Percentiles rank a stretch among this genome's conserved stretches.
Conservation (phyloP, 73 alveolate genomes). For the Diophrys appendiculata region DNA sequence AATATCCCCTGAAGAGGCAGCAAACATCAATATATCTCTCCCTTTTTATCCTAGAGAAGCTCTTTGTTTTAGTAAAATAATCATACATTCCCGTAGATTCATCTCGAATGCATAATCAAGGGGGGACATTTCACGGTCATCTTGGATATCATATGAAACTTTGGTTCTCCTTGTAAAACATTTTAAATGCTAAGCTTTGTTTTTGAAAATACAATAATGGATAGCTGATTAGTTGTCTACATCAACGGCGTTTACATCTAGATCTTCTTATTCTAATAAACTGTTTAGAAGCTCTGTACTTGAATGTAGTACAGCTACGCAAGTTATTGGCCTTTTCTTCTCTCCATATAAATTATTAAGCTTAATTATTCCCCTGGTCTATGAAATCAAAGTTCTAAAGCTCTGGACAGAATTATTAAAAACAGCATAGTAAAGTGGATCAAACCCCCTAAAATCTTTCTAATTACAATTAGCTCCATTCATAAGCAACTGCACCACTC, state of each 20-base stretch:
- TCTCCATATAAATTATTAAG: slow-evolving; percentile 2
- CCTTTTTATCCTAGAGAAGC: slow-evolving; percentile 10
- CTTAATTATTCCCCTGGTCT: background rate
- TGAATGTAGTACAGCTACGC: background rate
- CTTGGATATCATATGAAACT: background rate
- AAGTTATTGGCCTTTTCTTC: slow-evolving; percentile 2
- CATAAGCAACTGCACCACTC: background rate
- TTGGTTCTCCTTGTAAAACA: background rate
- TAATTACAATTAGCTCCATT: slow-evolving; percentile 9
- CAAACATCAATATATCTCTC: background rate
- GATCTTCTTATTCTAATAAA: background rate
- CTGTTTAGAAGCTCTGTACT: background rate
- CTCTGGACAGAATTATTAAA: background rate
- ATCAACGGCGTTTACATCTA: background rate
- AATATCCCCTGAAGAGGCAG: slow-evolving; percentile 6
- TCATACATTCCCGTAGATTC: background rate
- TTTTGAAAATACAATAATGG: background rate
- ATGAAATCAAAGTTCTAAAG: background rate
- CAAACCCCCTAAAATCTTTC: slow-evolving; percentile 6
- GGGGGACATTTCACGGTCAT: background rate
- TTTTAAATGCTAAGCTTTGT: background rate
- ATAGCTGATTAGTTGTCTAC: background rate
- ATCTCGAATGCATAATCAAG: slow-evolving; percentile 5
- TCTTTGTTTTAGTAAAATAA: background rate
- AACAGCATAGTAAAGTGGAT: slow-evolving; percentile 11